These are phyloP conservation scores for Pleurozium schreberi DNA, from an alignment of 225 moss, liverwort and hornwort species.

Conservation along the genomic window DNA sequence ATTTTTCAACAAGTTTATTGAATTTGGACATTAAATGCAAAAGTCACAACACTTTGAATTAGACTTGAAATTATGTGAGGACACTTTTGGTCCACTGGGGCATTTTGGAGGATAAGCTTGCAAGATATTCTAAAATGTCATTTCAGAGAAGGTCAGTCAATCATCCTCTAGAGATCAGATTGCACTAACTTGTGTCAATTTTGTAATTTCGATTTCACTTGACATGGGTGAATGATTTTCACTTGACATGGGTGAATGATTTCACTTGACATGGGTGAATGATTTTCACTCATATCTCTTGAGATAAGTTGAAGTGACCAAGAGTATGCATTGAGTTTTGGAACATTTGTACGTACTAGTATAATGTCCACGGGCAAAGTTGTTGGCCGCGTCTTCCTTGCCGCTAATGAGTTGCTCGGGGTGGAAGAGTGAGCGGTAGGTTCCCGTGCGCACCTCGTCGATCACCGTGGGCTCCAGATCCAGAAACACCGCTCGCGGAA, in stretches of 20 bases:
- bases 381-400: conserved; percentile 29
- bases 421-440: conserved; percentile 21
- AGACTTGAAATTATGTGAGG: too few relatives aligned
- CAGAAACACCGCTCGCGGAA: conserved; percentile 12
- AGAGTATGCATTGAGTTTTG: background rate
- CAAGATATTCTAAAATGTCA: background rate
- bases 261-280: background rate
- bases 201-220: background rate
- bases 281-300: background rate
- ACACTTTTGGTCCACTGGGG: too few relatives aligned
- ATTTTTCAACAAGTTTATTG: too few relatives aligned
- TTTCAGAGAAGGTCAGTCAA: too few relatives aligned
- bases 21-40: too few relatives aligned
- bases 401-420: conserved; percentile 30
- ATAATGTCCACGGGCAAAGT: conserved; percentile 26
- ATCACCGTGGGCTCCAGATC: conserved; percentile 29
- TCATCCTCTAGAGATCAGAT: background rate
- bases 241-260: background rate
- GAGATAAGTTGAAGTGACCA: background rate
- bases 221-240: too few relatives aligned
- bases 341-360: background rate
- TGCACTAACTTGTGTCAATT: too few relatives aligned
- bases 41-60: too few relatives aligned
- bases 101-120: too few relatives aligned
- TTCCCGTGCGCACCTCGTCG: conserved; percentile 28